A percentile compares a stretch with the other conserved stretches of the same genome.
These are phyloP conservation scores for Cucurbita argyrosperma DNA, from an alignment of 306 rosid genomes.

Conservation along the genomic window DNA sequence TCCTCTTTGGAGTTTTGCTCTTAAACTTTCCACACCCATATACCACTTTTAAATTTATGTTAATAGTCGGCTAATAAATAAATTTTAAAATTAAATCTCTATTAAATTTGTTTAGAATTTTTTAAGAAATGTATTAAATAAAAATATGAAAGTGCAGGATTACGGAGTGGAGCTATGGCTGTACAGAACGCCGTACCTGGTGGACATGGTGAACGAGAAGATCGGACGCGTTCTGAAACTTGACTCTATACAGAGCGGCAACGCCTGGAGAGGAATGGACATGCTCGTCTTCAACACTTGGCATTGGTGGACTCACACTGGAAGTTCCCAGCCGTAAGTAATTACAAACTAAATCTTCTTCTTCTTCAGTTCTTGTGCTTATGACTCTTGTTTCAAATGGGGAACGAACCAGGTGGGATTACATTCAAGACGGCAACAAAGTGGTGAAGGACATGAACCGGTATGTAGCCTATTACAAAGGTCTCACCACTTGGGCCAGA, in stretches of 20 bases:
- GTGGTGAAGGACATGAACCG: constrained; percentile 76
- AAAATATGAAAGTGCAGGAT: constrained; percentile 15
- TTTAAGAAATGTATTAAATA: too few relatives aligned
- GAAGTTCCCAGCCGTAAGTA: constrained; percentile 64
- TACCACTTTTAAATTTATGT: too few relatives aligned
- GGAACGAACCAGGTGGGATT: constrained; percentile 40
- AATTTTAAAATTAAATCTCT: too few relatives aligned
- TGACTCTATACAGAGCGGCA: constrained; percentile 54
- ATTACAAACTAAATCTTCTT: too few relatives aligned
- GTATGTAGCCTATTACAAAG: constrained; percentile 56
- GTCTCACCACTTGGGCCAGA: constrained; percentile 71
- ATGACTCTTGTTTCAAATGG: not conserved
- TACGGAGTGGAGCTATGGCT: constrained; percentile 41
- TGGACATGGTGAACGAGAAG: constrained; percentile 54
- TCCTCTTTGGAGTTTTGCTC: too few relatives aligned
- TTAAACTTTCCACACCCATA: too few relatives aligned
- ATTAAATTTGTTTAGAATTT: too few relatives aligned
- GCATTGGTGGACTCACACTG: constrained; percentile 99
- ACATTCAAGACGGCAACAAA: constrained; percentile 35
- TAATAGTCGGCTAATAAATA: too few relatives aligned
- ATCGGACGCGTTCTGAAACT: constrained; percentile 66
- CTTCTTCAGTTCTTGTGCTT: too few relatives aligned
- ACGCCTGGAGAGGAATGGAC: constrained; percentile 82
- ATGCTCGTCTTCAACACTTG: constrained; percentile 67
- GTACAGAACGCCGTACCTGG: constrained; percentile 57